These are phyloP conservation scores for Helicostylum pulchrum DNA, from an alignment of 192 early-diverging fungal species.

Conservation along the genomic window DNA sequence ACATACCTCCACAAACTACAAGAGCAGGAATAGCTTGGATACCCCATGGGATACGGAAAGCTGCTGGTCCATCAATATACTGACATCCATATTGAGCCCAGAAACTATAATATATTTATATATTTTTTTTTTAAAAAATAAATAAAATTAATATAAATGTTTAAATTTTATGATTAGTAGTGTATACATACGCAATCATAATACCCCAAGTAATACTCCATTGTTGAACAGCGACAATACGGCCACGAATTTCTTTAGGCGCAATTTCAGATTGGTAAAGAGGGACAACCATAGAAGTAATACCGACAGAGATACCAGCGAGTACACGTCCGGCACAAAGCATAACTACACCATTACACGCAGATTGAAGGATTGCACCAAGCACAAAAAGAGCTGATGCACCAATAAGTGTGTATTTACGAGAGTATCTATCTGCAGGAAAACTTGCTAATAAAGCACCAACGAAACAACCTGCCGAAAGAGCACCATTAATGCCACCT, in stretches of 20 bases:
- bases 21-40: constrained; percentile 79
- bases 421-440: constrained; percentile 64
- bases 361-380: constrained; percentile 73
- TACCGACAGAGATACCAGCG: constrained; percentile 70
- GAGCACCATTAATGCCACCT: constrained; percentile 63
- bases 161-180: constrained; percentile 17
- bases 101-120: constrained; percentile 44
- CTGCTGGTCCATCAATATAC: constrained; percentile 37
- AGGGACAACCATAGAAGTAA: constrained; percentile 68
- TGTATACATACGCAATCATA: constrained; percentile 39
- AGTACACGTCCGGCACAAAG: constrained; percentile 78
- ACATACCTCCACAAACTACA: constrained; percentile 62
- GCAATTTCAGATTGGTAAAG: constrained; percentile 80
- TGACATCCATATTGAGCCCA: constrained; percentile 58
- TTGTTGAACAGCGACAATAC: constrained; percentile 84
- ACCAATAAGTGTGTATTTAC: constrained; percentile 67
- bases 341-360: constrained; percentile 53
- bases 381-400: constrained; percentile 65
- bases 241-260: constrained; percentile 79
- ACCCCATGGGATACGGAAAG: constrained; percentile 82
- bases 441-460: constrained; percentile 67
- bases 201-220: constrained; percentile 93
- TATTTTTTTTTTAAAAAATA: constrained; percentile 40
- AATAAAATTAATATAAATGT: background rate
- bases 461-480: constrained; percentile 72